Evolutionary conservation across 2,329 filamentous ascomycete genomes (phyloP), one percentile per base, ranked within the genome.

Genomic region (Colletotrichum melonis): DNA sequence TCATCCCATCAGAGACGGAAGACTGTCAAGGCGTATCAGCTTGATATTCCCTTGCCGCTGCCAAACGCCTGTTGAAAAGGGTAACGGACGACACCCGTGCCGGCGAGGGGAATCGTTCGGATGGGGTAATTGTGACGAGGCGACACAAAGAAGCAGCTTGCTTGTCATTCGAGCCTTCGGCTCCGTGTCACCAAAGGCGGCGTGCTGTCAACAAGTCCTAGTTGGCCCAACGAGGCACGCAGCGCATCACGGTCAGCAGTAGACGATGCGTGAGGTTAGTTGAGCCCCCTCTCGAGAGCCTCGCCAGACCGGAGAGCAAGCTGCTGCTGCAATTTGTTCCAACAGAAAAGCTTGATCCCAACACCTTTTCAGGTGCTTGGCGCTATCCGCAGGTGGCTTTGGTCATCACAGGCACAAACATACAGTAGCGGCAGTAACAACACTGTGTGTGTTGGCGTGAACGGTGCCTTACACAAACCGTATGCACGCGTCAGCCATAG

Each of bases 121-220:
- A 57, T 67, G 57, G 22, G n/a, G 68, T 72, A 69, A 63, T 59
- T 28, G 52, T 63, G 16, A 26, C 8, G 32, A 28, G 55, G 71
- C 28, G 24, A 65, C 67, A 73, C 59, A 56, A 66, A 60, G 22
- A 55, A 73, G 22, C 49, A 42, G 42, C 42, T 62, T 57, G 35
- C 35, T 66, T 57, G 55, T 38, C 55, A 60, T 26, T 56, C 59
- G 42, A 49, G 12, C 35, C 54, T 60, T 57, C 35, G 54, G 59
- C 52, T 65, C 26, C 62, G 55, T 70, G 60, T 57, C 30, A 70
- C 70, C 30, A 60, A 16, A 62, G 22, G 38, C 38, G 12, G 60
- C 60, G 60, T 63, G 35, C 60, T 35, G 26, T 38, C 8, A 4
- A 16, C n/a, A 32, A 14, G 22, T 26, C 32, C 52, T 30, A n/a